These are phyloP conservation scores for Leishmania tarentolae DNA, from an alignment of 208 protist species.

Conservation along the genomic window DNA sequence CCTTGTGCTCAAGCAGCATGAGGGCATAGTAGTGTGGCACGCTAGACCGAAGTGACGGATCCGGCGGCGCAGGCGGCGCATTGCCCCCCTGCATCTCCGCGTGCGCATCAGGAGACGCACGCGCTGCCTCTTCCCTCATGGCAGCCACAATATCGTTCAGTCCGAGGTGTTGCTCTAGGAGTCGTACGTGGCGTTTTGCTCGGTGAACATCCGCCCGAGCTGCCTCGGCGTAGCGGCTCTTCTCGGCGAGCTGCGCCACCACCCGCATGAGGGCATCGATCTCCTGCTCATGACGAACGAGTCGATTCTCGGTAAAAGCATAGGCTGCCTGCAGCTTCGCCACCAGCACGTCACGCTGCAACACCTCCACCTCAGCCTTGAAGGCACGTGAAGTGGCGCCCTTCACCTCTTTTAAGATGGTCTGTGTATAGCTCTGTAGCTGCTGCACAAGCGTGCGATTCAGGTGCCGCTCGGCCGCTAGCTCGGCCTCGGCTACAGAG, in stretches of 20 bases:
- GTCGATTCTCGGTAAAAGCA: constrained; percentile 44
- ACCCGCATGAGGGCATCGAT: constrained; percentile 68
- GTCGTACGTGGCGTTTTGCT: constrained; percentile 58
- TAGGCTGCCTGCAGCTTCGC: constrained; percentile 54
- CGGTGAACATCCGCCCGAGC: constrained; percentile 41
- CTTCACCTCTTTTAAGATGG: constrained; percentile 35
- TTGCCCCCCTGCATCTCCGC: not conserved
- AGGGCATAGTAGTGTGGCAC: constrained; percentile 83
- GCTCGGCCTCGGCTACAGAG: constrained; percentile 24
- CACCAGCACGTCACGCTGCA: constrained; percentile 45
- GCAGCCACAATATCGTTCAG: constrained; percentile 64
- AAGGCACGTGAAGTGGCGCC: constrained; percentile 36
- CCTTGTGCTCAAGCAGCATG: constrained; percentile 65
- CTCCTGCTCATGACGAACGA: constrained; percentile 51
- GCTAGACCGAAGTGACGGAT: constrained; percentile 19
- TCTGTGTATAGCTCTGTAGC: constrained; percentile 40
- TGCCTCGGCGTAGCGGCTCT: constrained; percentile 43
- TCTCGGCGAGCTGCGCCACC: constrained; percentile 57
- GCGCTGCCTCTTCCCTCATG: constrained; percentile 20
- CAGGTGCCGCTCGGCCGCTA: constrained; percentile 43
- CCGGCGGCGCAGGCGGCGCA: not conserved
- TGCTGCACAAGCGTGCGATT: constrained; percentile 45
- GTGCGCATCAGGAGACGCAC: not conserved
- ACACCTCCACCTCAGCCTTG: constrained; percentile 43
- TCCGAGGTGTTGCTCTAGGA: constrained; percentile 68